Conservation (phyloP, 352 stramenopile species). For the Globisporangium apiculatum region DNA sequence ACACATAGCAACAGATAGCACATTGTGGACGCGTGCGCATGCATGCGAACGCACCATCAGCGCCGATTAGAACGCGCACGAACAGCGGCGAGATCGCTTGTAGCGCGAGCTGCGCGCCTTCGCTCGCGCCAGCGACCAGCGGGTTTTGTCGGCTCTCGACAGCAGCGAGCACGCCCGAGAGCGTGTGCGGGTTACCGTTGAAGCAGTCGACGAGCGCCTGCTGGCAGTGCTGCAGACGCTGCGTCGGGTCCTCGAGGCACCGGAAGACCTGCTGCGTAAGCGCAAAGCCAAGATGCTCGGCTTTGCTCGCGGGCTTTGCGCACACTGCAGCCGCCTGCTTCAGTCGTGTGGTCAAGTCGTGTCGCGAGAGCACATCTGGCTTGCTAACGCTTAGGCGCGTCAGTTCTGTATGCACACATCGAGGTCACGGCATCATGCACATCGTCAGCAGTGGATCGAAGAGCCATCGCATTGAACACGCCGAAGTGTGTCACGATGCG, state of each 20-base stretch:
- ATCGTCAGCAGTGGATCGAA: not conserved
- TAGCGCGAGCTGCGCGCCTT: conserved; percentile 5
- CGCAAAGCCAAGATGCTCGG: conserved; percentile 35
- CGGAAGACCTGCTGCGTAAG: conserved; percentile 26
- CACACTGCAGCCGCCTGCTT: conserved; percentile 39
- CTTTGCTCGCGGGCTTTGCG: conserved; percentile 34
- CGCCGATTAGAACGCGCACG: conserved; percentile 25
- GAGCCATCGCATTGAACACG: too few species aligned
- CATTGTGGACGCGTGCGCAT: not conserved
- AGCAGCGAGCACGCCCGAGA: conserved; percentile 33
- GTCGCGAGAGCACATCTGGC: not conserved
- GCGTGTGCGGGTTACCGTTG: conserved; percentile 28
- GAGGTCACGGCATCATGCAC: not conserved
- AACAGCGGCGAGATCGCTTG: conserved; percentile 24
- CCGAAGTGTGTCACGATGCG: too few species aligned
- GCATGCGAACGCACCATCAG: conserved; percentile 9
- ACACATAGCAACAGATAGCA: too few species aligned
- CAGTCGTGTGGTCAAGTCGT: conserved; percentile 15
- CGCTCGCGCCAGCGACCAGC: conserved; percentile 3
- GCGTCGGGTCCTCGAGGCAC: conserved; percentile 9
- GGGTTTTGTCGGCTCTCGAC: conserved; percentile 16
- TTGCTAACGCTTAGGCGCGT: not conserved
- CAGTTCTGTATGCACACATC: not conserved
- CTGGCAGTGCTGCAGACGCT: not conserved
- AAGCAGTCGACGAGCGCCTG: conserved; percentile 28